Evolutionary conservation across 768 basidiomycete genomes (phyloP).

Genomic region (Galerina sulciceps): DNA sequence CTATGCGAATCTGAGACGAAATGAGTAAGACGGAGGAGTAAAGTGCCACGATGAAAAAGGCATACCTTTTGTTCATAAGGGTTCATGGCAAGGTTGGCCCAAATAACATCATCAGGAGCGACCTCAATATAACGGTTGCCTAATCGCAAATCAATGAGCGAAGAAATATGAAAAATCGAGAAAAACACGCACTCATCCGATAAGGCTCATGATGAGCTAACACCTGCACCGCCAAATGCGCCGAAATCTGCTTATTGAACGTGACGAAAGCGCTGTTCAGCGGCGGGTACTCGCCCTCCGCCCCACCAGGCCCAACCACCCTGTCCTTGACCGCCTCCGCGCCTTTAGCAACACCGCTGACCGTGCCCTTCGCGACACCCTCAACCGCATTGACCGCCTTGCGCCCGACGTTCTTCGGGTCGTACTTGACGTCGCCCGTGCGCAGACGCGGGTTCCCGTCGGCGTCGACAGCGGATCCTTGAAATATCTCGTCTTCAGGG

Average conservation of each 20-base stretch:
- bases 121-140: conserved; percentile 77
- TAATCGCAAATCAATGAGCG: conserved; percentile 14
- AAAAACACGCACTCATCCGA: conserved; percentile 59
- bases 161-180: background rate
- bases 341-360: conserved; percentile 30
- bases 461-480: conserved; percentile 15
- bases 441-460: conserved; percentile 18
- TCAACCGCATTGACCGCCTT: conserved; percentile 27
- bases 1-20: conserved; percentile 49
- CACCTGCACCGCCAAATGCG: conserved; percentile 82
- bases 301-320: conserved; percentile 16
- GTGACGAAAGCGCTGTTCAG: conserved; percentile 83
- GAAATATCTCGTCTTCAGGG: conserved; percentile 14
- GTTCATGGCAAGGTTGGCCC: conserved; percentile 88
- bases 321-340: conserved; percentile 25
- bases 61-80: conserved; percentile 78
- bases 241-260: conserved; percentile 91
- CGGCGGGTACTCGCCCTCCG: conserved; percentile 51
- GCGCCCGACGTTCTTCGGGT: conserved; percentile 18
- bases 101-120: conserved; percentile 87
- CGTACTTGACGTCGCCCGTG: conserved; percentile 6
- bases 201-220: conserved; percentile 84
- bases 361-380: conserved; percentile 23
- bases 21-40: background rate
- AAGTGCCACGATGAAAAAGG: background rate